Evolutionary conservation across 805 yeast species (phyloP).

Genomic region (Kluyveromyces lactis): DNA sequence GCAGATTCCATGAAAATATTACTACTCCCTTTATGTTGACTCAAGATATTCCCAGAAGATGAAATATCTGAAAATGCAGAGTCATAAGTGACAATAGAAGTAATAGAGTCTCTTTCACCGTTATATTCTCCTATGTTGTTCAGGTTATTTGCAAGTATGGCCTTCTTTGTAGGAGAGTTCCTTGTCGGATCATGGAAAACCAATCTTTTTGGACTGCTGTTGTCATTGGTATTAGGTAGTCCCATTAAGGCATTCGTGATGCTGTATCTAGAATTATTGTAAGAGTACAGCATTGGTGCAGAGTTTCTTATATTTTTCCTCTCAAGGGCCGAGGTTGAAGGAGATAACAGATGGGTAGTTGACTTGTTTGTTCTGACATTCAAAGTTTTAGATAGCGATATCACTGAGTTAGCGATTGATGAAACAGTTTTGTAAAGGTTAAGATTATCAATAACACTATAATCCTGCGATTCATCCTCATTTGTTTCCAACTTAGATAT

Average conservation of each 20-base stretch:
- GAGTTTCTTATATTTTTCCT: constrained; percentile 23
- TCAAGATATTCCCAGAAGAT: neutral
- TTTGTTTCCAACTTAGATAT: constrained; percentile 4
- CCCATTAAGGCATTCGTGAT: constrained; percentile 7
- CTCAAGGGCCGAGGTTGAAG: constrained; percentile 16
- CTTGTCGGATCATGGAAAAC: constrained; percentile 6
- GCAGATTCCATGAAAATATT: constrained; percentile 1
- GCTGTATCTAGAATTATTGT: constrained; percentile 7
- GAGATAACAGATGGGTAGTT: constrained; percentile 11
- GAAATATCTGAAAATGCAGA: constrained; percentile 1
- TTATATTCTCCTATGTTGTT: constrained; percentile 1
- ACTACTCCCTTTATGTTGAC: neutral
- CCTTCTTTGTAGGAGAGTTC: constrained; percentile 2
- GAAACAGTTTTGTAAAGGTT: constrained; percentile 29
- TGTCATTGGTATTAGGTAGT: neutral
- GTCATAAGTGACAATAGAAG: constrained; percentile 1
- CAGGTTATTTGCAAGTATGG: neutral
- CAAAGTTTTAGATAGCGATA: constrained; percentile 26
- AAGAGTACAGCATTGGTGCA: constrained; percentile 8
- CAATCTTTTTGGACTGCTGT: constrained; percentile 7
- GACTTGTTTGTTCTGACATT: constrained; percentile 4
- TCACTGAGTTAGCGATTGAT: constrained; percentile 28
- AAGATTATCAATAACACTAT: constrained; percentile 28
- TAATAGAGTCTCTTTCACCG: neutral
- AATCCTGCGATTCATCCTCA: constrained; percentile 5